phyloP scores from a whole-genome alignment of 177 flowering plant species.

The Tripterygium wilfordii region DNA sequence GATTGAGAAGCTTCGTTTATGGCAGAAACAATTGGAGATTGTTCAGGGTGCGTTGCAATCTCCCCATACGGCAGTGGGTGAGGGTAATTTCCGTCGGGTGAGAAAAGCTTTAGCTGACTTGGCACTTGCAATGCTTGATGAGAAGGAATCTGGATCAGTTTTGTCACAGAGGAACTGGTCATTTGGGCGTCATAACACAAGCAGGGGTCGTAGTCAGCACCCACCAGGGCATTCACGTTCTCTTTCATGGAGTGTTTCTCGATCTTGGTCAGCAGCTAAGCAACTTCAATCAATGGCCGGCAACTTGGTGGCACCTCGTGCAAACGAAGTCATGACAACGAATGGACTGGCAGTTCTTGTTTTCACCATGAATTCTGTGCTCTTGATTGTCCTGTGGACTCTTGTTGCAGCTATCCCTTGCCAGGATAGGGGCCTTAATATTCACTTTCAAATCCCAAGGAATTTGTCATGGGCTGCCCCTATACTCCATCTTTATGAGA shows the following conservation, averaged over 20 bases:
- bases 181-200: conserved; percentile 27
- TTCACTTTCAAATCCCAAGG: conserved; percentile 40
- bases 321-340: conserved; percentile 33
- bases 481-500: conserved; percentile 27
- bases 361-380: conserved; percentile 38
- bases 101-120: conserved; percentile 45
- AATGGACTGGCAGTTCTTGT: conserved; percentile 36
- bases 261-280: conserved; percentile 48
- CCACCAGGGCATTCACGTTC: conserved; percentile 35
- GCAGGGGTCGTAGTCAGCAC: conserved; percentile 18
- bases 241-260: conserved; percentile 52
- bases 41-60: conserved; percentile 28
- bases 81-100: conserved; percentile 43
- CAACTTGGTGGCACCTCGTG: conserved; percentile 32
- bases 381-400: conserved; percentile 48
- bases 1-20: conserved; percentile 31
- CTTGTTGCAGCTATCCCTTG: conserved; percentile 64
- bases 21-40: conserved; percentile 46
- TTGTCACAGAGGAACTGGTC: conserved; percentile 40
- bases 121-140: conserved; percentile 41
- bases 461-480: conserved; percentile 41
- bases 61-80: conserved; percentile 20
- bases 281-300: conserved; percentile 39
- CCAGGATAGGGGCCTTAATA: conserved; percentile 48
- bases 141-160: conserved; percentile 30